Conservation (phyloP, 148 eudicot species). For the Vaccinium darrowii region DNA sequence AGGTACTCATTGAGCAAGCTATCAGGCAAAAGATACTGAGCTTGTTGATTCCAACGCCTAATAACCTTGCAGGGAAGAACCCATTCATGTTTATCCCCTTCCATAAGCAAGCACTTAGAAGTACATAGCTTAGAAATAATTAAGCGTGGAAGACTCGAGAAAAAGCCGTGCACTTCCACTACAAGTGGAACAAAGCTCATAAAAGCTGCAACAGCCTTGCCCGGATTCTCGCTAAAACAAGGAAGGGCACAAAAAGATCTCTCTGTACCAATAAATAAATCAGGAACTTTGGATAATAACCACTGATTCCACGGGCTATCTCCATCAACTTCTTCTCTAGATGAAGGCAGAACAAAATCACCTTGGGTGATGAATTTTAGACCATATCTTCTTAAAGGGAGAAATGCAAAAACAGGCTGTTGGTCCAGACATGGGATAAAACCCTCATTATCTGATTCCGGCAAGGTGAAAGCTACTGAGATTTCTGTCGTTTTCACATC, state of each 20-base stretch:
- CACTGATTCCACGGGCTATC: slow-evolving; percentile 98
- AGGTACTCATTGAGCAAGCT: slow-evolving; percentile 61
- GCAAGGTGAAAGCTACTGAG: slow-evolving; percentile 81
- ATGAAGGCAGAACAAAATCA: slow-evolving; percentile 97
- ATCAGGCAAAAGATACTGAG: slow-evolving; percentile 63
- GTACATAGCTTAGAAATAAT: slow-evolving; percentile 76
- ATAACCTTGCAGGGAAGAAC: slow-evolving; percentile 91
- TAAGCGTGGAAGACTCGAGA: slow-evolving; percentile 79
- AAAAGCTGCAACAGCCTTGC: slow-evolving; percentile 70
- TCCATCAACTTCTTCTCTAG: slow-evolving; percentile 97
- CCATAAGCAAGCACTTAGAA: slow-evolving; percentile 80
- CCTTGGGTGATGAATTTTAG: slow-evolving; percentile 92
- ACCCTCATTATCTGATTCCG: slow-evolving; percentile 55
- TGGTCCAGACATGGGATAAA: slow-evolving; percentile 66
- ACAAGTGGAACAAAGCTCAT: slow-evolving; percentile 90
- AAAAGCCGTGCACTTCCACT: slow-evolving; percentile 96
- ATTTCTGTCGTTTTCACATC: slow-evolving; percentile 78
- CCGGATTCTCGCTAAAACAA: slow-evolving; percentile 64
- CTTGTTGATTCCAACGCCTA: slow-evolving; percentile 72
- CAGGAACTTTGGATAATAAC: slow-evolving; percentile 85
- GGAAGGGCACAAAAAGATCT: slow-evolving; percentile 66
- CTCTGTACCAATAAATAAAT: slow-evolving; percentile 73
- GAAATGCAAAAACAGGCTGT: slow-evolving; percentile 97
- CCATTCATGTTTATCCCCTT: slow-evolving; percentile 63
- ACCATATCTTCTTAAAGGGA: slow-evolving; percentile 93